Evolutionary conservation across 495 filamentous ascomycete species (phyloP).

Genomic region (Penicillium roqueforti): DNA sequence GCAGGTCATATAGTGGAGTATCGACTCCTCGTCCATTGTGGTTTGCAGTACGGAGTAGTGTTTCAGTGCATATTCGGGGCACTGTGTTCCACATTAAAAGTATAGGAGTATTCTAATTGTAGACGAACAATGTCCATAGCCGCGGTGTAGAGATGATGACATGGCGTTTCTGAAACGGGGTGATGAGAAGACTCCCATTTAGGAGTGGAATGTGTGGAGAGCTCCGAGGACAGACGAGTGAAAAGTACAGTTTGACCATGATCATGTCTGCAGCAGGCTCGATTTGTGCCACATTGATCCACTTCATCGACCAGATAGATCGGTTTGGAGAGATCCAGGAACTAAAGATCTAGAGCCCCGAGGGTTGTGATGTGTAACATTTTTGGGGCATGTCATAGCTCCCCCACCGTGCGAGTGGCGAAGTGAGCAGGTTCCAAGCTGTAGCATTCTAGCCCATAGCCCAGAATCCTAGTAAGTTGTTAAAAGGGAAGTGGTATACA

Average conservation of each 20-base stretch:
- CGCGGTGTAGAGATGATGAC: slow-evolving; percentile 8
- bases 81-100: background rate
- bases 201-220: background rate
- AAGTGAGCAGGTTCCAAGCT: background rate
- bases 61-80: background rate
- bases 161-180: slow-evolving; percentile 1
- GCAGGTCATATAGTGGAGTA: background rate
- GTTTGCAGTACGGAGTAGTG: background rate
- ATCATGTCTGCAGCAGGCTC: background rate
- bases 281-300: slow-evolving; percentile 5
- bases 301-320: slow-evolving; percentile 21
- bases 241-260: background rate
- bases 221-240: background rate
- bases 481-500: background rate
- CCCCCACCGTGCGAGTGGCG: slow-evolving; percentile 9
- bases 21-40: background rate
- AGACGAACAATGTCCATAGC: background rate
- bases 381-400: background rate
- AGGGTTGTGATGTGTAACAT: slow-evolving; percentile 31
- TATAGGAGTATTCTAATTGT: background rate
- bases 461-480: background rate
- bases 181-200: background rate
- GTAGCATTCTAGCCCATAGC: background rate
- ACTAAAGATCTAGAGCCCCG: slow-evolving; percentile 5
- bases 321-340: slow-evolving; percentile 22